A percentile compares a stretch with the other conserved stretches of the same genome.
Evolutionary conservation across 306 rosid species (phyloP).

Genomic region (Glycine soja): DNA sequence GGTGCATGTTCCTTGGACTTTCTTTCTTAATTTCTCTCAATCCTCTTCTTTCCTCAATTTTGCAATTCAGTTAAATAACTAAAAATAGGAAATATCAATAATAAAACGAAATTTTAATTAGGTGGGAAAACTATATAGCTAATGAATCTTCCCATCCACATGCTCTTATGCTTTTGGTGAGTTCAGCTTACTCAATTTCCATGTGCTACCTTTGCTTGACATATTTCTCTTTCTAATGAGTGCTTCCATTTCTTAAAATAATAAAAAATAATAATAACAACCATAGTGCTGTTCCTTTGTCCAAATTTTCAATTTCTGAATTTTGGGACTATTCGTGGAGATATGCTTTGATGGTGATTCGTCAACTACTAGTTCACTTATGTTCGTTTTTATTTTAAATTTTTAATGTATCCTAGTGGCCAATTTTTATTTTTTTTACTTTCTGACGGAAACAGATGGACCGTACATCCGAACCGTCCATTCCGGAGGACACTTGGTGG

Average conservation of each 20-base stretch:
- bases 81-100: neutral
- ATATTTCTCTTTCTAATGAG: conserved; percentile 43
- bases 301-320: no score
- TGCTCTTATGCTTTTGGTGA: conserved; percentile 59
- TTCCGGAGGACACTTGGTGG: conserved; percentile 50
- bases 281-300: neutral
- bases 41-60: neutral
- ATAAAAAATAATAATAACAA: neutral
- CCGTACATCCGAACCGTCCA: conserved; percentile 52
- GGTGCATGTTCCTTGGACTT: conserved; percentile 59
- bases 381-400: conserved; percentile 28
- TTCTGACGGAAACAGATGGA: conserved; percentile 33
- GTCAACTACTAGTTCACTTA: conserved; percentile 60
- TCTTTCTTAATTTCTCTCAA: neutral
- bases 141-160: conserved; percentile 65
- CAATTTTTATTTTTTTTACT: conserved; percentile 8
- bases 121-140: conserved; percentile 6
- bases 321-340: conserved; percentile 2
- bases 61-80: conserved; percentile 5
- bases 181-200: conserved; percentile 60
- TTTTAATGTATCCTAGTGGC: conserved; percentile 19
- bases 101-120: neutral
- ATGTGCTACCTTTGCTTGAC: conserved; percentile 64
- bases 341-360: conserved; percentile 72
- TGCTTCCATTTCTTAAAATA: neutral